These are phyloP conservation scores for Ramaria sp. DNA, from an alignment of 768 basidiomycete genomes.

Conservation along the genomic window DNA sequence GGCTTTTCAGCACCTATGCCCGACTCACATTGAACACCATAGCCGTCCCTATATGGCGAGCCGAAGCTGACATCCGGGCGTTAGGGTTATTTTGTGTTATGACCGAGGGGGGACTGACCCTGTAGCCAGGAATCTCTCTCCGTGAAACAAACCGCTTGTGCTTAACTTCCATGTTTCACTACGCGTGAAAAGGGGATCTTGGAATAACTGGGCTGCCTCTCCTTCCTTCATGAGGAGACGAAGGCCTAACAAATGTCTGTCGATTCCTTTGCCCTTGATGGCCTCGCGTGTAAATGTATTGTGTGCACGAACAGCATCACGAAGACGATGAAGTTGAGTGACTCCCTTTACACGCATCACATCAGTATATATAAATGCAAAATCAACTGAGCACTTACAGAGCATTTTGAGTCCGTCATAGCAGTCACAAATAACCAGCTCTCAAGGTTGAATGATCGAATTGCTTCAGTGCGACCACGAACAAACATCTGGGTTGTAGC, in stretches of 20 bases:
- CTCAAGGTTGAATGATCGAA: conserved; percentile 64
- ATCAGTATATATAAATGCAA: neutral
- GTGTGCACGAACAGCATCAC: conserved; percentile 61
- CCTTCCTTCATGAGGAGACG: conserved; percentile 50
- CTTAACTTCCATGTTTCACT: conserved; percentile 83
- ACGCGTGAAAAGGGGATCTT: conserved; percentile 62
- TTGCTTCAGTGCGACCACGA: conserved; percentile 83
- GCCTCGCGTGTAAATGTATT: conserved; percentile 64
- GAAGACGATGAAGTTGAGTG: conserved; percentile 40
- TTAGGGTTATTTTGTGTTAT: neutral
- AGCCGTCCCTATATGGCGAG: conserved; percentile 70
- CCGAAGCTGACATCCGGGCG: conserved; percentile 50
- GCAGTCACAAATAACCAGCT: conserved; percentile 68
- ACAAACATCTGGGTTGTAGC: conserved; percentile 80
- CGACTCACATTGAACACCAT: conserved; percentile 87
- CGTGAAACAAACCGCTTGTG: conserved; percentile 83
- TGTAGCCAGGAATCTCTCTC: conserved; percentile 78
- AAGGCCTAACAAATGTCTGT: conserved; percentile 85
- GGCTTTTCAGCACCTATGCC: neutral
- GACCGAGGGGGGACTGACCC: conserved; percentile 35
- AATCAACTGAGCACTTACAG: conserved; percentile 29
- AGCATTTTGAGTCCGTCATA: conserved; percentile 45
- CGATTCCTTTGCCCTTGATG: conserved; percentile 74
- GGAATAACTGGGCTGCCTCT: conserved; percentile 55
- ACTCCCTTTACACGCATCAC: conserved; percentile 18